A percentile compares a stretch with the other conserved stretches of the same genome.
These are phyloP conservation scores for Peniophora sp. DNA, from an alignment of 1,284 basidiomycete species.

Conservation along the genomic window DNA sequence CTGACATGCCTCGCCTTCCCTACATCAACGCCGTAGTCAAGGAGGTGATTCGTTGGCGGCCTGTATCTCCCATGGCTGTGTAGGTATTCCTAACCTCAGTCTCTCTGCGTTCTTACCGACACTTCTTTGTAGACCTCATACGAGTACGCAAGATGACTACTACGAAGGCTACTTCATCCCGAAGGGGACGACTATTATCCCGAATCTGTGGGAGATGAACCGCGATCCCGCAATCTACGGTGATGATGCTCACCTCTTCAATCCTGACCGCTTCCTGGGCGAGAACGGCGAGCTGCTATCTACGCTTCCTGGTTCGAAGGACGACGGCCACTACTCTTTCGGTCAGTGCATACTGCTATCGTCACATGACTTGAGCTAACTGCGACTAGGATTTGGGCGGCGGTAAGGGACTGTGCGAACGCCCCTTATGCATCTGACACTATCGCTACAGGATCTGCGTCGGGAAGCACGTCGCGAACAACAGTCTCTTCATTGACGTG, in stretches of 20 bases:
- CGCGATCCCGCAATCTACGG: neutral
- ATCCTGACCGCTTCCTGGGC: slow-evolving; percentile 2
- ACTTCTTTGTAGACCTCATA: slow-evolving; percentile 8
- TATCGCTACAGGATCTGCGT: slow-evolving; percentile 2
- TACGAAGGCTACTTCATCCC: slow-evolving; percentile 9
- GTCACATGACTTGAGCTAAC: no score
- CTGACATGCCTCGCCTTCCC: neutral
- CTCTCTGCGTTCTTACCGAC: neutral
- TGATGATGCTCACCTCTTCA: slow-evolving; percentile 1
- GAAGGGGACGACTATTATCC: neutral
- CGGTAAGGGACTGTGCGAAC: no score
- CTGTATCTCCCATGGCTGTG: neutral
- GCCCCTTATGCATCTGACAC: no score
- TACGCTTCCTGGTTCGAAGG: neutral
- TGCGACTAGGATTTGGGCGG: no score
- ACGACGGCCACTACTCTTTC: slow-evolving; percentile 1
- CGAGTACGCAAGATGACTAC: slow-evolving; percentile 14
- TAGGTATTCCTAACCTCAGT: neutral
- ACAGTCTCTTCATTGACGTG: slow-evolving; percentile 5
- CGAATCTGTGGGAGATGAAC: neutral
- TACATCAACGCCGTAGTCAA: neutral
- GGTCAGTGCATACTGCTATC: neutral
- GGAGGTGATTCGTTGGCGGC: neutral
- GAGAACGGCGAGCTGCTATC: neutral
- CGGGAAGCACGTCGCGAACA: slow-evolving; percentile 5